Conservation (phyloP, 176 grass and related monocot genomes). For the Raddia distichophylla region DNA sequence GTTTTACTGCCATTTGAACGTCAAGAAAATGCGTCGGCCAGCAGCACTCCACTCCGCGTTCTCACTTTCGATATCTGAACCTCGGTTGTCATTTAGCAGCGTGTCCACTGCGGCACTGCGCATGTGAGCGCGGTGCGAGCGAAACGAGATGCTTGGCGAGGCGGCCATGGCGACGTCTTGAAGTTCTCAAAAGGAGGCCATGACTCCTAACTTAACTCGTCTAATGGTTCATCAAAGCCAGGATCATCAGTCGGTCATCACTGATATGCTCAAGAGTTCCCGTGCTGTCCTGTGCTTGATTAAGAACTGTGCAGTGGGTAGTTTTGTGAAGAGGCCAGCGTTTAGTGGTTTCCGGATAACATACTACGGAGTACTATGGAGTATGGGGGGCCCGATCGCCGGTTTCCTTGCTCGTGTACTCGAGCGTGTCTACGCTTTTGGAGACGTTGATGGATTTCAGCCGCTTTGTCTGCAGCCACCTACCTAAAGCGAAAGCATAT, state of each 20-base stretch:
- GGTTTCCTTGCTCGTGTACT: conserved; percentile 16
- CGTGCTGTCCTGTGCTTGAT: background rate
- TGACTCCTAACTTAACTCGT: background rate
- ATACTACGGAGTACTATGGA: background rate
- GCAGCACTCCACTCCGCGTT: background rate
- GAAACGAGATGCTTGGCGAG: background rate
- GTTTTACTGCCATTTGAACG: conserved; percentile 23
- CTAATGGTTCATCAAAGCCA: background rate
- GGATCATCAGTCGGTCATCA: background rate
- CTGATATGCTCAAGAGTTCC: background rate
- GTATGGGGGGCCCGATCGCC: background rate
- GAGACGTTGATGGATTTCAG: conserved; percentile 44
- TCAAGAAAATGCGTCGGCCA: conserved; percentile 31
- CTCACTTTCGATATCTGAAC: conserved; percentile 18
- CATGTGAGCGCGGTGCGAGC: background rate
- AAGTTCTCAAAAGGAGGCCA: background rate
- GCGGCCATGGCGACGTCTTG: background rate
- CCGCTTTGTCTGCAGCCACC: conserved; percentile 36
- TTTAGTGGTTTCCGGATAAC: background rate
- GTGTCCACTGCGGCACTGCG: background rate
- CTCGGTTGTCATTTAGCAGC: background rate
- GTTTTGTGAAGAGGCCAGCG: background rate
- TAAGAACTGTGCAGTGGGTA: background rate
- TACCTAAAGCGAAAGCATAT: conserved; percentile 28
- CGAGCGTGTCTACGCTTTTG: conserved; percentile 26